Percentiles rank a stretch among this genome's conserved stretches.
These are phyloP conservation scores for Salvia hispanica DNA, from an alignment of 257 asterid genomes.

Conservation along the genomic window DNA sequence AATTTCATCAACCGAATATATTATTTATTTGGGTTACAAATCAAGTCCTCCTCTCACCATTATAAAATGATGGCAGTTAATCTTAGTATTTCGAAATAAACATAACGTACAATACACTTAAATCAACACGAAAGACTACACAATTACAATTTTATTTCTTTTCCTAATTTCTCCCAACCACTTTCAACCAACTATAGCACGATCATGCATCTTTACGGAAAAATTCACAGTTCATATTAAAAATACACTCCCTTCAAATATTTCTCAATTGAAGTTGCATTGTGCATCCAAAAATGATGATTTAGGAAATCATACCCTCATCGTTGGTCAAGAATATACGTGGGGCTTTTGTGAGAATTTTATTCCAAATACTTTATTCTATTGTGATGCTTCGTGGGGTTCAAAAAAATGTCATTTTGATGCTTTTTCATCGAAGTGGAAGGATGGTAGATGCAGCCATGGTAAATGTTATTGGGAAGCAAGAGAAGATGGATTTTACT, in stretches of 20 bases:
- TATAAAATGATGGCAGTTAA: no score
- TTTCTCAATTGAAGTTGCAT: neutral
- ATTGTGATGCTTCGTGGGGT: neutral
- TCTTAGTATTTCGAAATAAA: no score
- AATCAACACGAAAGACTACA: neutral
- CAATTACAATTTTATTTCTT: neutral
- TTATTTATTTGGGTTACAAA: no score
- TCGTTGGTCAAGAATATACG: neutral
- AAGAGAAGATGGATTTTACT: neutral
- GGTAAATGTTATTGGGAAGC: neutral
- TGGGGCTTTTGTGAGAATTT: neutral
- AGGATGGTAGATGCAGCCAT: neutral
- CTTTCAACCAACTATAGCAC: neutral
- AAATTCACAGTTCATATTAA: neutral
- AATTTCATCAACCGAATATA: no score
- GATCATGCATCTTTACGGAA: neutral
- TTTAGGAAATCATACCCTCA: neutral
- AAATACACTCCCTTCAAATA: neutral
- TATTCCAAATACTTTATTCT: neutral
- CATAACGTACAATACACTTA: no score
- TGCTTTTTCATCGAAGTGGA: neutral
- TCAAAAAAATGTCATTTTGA: neutral
- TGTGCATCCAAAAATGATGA: slow-evolving; percentile 3
- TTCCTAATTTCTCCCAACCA: neutral
- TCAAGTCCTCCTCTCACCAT: no score